Base-by-base conservation (phyloP, 2,329 filamentous ascomycete species). In the Nothophoma quercina region DNA sequence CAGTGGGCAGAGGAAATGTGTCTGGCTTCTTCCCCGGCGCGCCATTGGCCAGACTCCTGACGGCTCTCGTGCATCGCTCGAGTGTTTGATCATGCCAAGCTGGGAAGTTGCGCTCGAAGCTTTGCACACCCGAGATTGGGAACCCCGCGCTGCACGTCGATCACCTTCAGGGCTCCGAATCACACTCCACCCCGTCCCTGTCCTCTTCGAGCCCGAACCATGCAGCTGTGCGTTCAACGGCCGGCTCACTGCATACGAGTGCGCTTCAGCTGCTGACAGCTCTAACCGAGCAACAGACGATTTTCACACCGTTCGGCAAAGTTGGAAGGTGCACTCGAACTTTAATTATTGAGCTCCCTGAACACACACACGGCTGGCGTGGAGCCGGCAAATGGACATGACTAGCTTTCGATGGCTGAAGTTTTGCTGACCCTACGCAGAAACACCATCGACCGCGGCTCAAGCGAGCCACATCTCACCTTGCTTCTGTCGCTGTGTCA, bases 151-250 rank as follows among this genome's bases (percentile, higher is more conserved):
- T 25, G 34, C 34, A 29, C 28, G 44, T 30, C 44, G 34, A 51
- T 51, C 49, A 34, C 48, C 33, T n/a, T n/a, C n/a, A n/a, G n/a
- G n/a, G n/a, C n/a, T 45, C 38, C 29, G 43, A 30, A 46, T 39
- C 49, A 46, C 49, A 45, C 19, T 36, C 35, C 35, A 22, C 32
- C 21, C 44, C 39, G 32, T 30, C 10, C 34, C 13, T 33, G 16
- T 36, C 26, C 35, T 26, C 23, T 41, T 36, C 18, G 49, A 46
- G 49, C 41, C 41, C 49, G 49, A 45, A 35, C 41, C 41, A 19
- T 46, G 49, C 49, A 46, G 35, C 49, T 51, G 41, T 45, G 41
- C 49, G 47, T 44, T 34, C 46, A 40, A 51, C 48, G 48, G 41
- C 40, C 48, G 41, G 34, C 33, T 51, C 39, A 32, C 40, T 51